Conservation (phyloP, 306 rosid species). For the Vigna hirtella region DNA sequence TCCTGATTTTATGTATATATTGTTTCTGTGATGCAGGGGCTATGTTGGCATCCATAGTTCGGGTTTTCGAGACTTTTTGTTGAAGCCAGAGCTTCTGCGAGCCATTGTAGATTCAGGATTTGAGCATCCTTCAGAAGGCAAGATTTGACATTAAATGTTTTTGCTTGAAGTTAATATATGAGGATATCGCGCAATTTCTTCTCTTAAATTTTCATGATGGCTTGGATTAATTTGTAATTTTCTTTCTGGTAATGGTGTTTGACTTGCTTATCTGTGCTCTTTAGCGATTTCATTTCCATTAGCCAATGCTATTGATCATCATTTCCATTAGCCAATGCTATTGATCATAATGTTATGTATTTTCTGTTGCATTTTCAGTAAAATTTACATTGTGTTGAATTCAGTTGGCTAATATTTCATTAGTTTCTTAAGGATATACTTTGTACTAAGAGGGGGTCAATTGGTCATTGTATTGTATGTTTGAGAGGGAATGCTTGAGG, state of each 20-base stretch:
- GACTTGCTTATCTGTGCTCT: background rate
- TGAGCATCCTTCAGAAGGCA: conserved; percentile 93
- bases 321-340: background rate
- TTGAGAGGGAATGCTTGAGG: background rate
- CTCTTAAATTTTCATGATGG: background rate
- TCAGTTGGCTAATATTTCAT: background rate
- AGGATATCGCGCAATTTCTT: background rate
- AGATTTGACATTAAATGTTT: conserved; percentile 36
- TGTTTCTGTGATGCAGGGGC: conserved; percentile 61
- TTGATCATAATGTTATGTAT: conserved; percentile 14
- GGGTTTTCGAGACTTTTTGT: conserved; percentile 79
- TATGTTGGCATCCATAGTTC: conserved; percentile 88
- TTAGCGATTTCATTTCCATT: background rate
- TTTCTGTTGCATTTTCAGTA: conserved; percentile 19
- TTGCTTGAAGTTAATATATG: background rate
- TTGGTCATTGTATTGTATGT: conserved; percentile 29
- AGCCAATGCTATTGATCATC: conserved; percentile 7
- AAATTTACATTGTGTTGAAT: conserved; percentile 1
- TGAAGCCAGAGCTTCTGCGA: conserved; percentile 88
- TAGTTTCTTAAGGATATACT: background rate
- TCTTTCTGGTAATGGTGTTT: background rate
- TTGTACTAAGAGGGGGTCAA: background rate
- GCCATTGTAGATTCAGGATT: conserved; percentile 84
- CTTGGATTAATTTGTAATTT: background rate
- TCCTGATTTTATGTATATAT: conserved; percentile 28